phyloP scores from a whole-genome alignment of 108 stramenopile genomes.

The Bacterosira constricta region DNA sequence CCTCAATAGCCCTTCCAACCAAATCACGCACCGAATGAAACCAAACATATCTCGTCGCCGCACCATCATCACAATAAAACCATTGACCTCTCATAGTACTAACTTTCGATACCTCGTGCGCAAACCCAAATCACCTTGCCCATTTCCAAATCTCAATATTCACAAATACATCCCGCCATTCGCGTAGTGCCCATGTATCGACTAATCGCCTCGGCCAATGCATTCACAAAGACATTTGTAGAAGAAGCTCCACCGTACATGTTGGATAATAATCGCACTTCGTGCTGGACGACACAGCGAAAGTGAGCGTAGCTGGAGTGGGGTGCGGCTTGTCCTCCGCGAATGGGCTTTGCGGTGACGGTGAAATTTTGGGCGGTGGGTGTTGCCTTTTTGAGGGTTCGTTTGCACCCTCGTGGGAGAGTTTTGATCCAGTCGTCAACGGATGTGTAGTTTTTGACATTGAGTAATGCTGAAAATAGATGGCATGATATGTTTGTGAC shows the following conservation, averaged over 20 bases:
- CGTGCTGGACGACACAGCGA: slow-evolving; percentile 78
- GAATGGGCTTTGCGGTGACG: slow-evolving; percentile 58
- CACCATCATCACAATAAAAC: slow-evolving; percentile 80
- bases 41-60: slow-evolving; percentile 77
- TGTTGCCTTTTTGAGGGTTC: slow-evolving; percentile 63
- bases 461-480: slow-evolving; percentile 47
- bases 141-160: slow-evolving; percentile 56
- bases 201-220: slow-evolving; percentile 68
- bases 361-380: slow-evolving; percentile 63
- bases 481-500: too few relatives aligned
- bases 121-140: slow-evolving; percentile 72
- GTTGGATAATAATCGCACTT: slow-evolving; percentile 62
- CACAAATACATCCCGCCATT: slow-evolving; percentile 72
- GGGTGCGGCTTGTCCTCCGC: slow-evolving; percentile 63
- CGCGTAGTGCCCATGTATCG: slow-evolving; percentile 73
- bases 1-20: slow-evolving; percentile 62
- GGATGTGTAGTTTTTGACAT: slow-evolving; percentile 52
- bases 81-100: slow-evolving; percentile 74
- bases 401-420: slow-evolving; percentile 61
- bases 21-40: slow-evolving; percentile 72
- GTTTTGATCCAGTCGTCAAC: slow-evolving; percentile 73
- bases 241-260: slow-evolving; percentile 40
- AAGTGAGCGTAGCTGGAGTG: slow-evolving; percentile 78
- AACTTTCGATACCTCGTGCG: slow-evolving; percentile 72
- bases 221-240: slow-evolving; percentile 60